Conservation (phyloP, 2,329 filamentous ascomycete genomes). For the Aspergillus neotritici region DNA sequence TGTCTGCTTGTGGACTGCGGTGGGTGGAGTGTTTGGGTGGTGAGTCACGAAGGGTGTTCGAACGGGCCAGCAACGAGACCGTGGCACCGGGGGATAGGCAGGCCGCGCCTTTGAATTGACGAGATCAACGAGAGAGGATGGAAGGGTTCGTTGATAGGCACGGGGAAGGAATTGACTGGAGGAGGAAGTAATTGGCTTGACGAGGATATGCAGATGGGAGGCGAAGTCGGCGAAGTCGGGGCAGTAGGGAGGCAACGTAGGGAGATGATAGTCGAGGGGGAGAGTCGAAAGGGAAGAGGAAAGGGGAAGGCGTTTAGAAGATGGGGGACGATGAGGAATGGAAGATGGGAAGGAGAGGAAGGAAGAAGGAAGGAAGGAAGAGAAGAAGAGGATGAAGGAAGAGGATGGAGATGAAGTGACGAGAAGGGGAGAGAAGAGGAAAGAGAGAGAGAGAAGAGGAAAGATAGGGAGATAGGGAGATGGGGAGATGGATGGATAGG, state of each 20-base stretch:
- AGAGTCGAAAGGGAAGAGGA: constrained; percentile 4
- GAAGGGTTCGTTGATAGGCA: too few species aligned
- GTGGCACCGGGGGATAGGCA: too few species aligned
- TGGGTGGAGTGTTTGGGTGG: too few species aligned
- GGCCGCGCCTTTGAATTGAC: not conserved
- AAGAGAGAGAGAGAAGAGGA: constrained; percentile 13
- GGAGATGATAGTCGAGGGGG: constrained; percentile 2
- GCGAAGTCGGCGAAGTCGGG: constrained; percentile 7
- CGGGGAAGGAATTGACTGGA: too few species aligned
- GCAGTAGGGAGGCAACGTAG: constrained; percentile 3
- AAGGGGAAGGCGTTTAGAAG: constrained; percentile 8
- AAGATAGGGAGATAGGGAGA: constrained; percentile 17
- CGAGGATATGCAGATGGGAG: too few species aligned
- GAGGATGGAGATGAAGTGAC: constrained; percentile 9
- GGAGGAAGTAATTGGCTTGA: too few species aligned
- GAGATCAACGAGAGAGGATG: too few species aligned
- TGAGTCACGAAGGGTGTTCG: too few species aligned
- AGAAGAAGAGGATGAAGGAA: constrained; percentile 9
- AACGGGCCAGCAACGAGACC: too few species aligned
- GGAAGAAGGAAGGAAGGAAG: constrained; percentile 2
- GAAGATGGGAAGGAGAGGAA: constrained; percentile 15
- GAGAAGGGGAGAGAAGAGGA: constrained; percentile 10
- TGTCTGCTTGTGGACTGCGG: not conserved
- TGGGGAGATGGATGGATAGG: constrained; percentile 15
- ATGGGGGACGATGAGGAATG: constrained; percentile 6